phyloP scores from a whole-genome alignment of 164 flowering plant species.

The Berberis thunbergii region DNA sequence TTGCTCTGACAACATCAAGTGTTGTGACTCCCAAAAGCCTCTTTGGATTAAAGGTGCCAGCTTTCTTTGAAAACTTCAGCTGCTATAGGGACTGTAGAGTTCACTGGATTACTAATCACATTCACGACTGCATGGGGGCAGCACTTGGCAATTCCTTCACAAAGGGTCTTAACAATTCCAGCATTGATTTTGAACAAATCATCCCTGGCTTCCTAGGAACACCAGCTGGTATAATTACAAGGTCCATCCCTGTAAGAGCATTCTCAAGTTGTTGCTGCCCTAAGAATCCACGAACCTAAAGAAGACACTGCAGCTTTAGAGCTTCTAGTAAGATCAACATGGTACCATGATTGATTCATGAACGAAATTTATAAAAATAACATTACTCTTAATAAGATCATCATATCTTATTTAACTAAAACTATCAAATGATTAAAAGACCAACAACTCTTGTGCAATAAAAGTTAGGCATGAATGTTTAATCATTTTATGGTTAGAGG shows the following conservation, averaged over 20 bases:
- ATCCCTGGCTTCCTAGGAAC: slow-evolving; percentile 99
- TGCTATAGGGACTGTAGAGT: slow-evolving; percentile 78
- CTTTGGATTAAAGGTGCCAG: slow-evolving; percentile 71
- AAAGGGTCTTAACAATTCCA: slow-evolving; percentile 84
- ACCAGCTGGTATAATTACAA: slow-evolving; percentile 95
- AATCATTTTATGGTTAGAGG: no score
- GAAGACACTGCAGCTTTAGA: not conserved
- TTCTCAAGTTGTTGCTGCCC: slow-evolving; percentile 74
- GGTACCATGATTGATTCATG: no score
- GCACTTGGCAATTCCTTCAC: slow-evolving; percentile 84
- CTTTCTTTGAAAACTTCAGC: slow-evolving; percentile 81
- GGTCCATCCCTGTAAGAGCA: slow-evolving; percentile 93
- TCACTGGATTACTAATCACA: slow-evolving; percentile 74
- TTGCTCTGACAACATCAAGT: slow-evolving; percentile 81
- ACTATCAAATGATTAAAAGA: no score
- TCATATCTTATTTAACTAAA: no score
- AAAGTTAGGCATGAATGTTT: not conserved
- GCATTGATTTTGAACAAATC: slow-evolving; percentile 97
- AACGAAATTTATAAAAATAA: not conserved
- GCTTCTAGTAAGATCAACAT: no score
- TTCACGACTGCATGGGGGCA: slow-evolving; percentile 77
- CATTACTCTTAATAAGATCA: not conserved
- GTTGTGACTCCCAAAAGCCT: slow-evolving; percentile 65
- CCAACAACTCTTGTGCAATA: not conserved
- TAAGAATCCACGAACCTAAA: slow-evolving; percentile 89